Evolutionary conservation across 2,329 filamentous ascomycete genomes (phyloP), one percentile per base, ranked within the genome.

Genomic region (Paraphoma chrysanthemicola): DNA sequence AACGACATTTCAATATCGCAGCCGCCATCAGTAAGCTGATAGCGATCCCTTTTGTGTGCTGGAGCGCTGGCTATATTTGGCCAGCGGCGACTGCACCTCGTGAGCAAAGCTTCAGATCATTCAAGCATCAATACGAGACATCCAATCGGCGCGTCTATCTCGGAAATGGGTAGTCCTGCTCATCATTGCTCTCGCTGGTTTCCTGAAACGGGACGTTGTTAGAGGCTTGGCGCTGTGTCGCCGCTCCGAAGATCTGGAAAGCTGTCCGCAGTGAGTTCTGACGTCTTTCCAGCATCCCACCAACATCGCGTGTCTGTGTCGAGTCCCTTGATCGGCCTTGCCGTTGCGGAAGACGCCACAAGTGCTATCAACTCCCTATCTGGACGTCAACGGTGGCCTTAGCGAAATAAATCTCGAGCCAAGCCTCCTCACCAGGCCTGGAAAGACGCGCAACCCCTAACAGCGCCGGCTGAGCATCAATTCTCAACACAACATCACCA

Each of bases 321-420:
- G 47, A 57, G 52, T 65, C 62, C 59, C 66, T 72, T 69, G 64
- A 57, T 63, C 58, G 54, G 57, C 56, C 55, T 55, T 59, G 59
- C 64, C 60, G 63, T 62, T 63, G 60, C 57, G 51, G 60, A 54
- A 51, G 56, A 61, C 64, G 67, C 64, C 61, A 69, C 66, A 31
- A 59, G 58, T 63, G 50, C 52, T 58, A 58, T 65, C 62, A 59
- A 58, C 56, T 59, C 60, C 50, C 54, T 64, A 54, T 62, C 60
- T 50, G 53, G 60, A 69, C 62, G 59, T 63, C 64, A 67, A 73
- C 69, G 64, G 70, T 72, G 68, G 66, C 63, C 70, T 72, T 74
- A 71, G 68, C 72, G 67, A 69, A 66, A 68, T 67, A 65, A 68
- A 64, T 62, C 65, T 57, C 51, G 47, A 63, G 69, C 68, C 71